phyloP scores from a whole-genome alignment of 371 early-diverging fungal species.

The Circinella minor region DNA sequence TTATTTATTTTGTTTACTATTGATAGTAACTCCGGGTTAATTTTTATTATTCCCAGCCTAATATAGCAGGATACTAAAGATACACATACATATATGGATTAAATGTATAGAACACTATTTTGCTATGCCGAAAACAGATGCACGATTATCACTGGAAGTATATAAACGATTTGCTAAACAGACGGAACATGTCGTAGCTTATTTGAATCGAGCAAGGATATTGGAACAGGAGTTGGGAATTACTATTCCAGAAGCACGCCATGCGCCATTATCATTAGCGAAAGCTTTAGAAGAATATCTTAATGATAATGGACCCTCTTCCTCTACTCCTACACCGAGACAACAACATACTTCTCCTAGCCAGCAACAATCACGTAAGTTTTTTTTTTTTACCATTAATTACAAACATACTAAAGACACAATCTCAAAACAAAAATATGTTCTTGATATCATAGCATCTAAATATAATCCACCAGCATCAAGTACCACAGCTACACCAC shows the following conservation, averaged over 20 bases:
- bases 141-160: constrained; percentile 73
- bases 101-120: constrained; percentile 72
- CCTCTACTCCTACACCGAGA: constrained; percentile 35
- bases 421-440: background rate
- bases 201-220: constrained; percentile 78
- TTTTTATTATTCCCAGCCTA: too few species aligned
- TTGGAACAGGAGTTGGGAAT: constrained; percentile 74
- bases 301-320: constrained; percentile 72
- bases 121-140: constrained; percentile 81
- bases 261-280: constrained; percentile 88
- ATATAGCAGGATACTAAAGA: too few species aligned
- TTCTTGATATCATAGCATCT: background rate
- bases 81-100: too few species aligned
- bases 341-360: background rate
- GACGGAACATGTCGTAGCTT: constrained; percentile 78
- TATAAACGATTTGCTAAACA: constrained; percentile 89
- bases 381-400: background rate
- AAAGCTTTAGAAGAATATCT: constrained; percentile 86
- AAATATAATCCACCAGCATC: background rate
- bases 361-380: background rate
- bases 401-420: too few species aligned
- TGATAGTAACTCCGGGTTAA: too few species aligned
- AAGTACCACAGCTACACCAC: background rate
- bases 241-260: constrained; percentile 81
- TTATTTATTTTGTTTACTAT: background rate